Evolutionary conservation across 108 stramenopile genomes (phyloP), one percentile per base, ranked within the genome.

Genomic region (Cylindrotheca closterium): DNA sequence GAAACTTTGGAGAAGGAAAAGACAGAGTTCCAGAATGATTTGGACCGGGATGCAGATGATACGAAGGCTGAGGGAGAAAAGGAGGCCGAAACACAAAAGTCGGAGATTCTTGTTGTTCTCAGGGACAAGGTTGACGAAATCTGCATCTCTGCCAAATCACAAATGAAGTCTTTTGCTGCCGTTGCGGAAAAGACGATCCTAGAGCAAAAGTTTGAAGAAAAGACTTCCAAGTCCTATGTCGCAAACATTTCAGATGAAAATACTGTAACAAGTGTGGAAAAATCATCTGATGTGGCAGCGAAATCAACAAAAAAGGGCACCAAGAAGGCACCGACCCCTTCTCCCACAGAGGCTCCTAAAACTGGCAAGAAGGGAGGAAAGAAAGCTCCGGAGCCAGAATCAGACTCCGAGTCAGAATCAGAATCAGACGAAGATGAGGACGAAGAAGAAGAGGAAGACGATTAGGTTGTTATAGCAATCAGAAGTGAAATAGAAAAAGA

Each of bases 31-130:
- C 30, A 58, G 22, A 7, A 37, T 22, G 58, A 58, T 23, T 28
- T 31, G 58, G 58, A 58, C 37, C 33, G 23, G 21, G 58, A 58
- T 28, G 8, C 58, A 34, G 31, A 64, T 21, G 63, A 64, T 8
- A 8, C 19, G 21, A 28, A 30, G 5, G 30, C 21, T 23, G 31
- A 53, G 26, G 52, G 50, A 48, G 52, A 33, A 1, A 2, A 17
- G 17, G 63, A 64, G 31, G n/a, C 46, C 17, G 25, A 64, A 37
- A 51, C 51, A n/a, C 27, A 54, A 42, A 51, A 64, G 37, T 28
- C 17, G 4, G 29, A 53, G 1, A 12, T 53, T 1, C 3, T 23
- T 0, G 24, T 25, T 2, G 63, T 53, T 4, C 30, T 64, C 28
- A 8, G 27, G 37, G 27, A 64, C 21, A 33, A 19, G 24, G 28